Percentiles rank a stretch among this genome's conserved stretches.
These are phyloP conservation scores for Lipomyces kockii DNA, from an alignment of 805 yeast species.

Conservation along the genomic window DNA sequence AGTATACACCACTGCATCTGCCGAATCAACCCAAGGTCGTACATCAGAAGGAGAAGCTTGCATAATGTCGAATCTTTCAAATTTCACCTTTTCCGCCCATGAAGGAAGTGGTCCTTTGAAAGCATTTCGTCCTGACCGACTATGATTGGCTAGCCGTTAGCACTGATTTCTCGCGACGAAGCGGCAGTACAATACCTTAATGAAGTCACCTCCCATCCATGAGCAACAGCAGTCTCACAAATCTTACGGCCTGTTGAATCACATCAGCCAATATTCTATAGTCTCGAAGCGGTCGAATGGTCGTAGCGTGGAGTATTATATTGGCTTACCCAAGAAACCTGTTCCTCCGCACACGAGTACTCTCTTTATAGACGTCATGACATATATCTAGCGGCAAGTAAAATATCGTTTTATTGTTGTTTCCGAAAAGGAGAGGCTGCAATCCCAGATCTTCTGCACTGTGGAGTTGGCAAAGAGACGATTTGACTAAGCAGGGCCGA, in stretches of 20 bases:
- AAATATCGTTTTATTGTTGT: not conserved
- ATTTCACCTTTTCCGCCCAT: slow-evolving; percentile 27
- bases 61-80: slow-evolving; percentile 20
- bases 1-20: slow-evolving; percentile 31
- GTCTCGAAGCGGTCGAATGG: not conserved
- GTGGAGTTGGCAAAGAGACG: too few relatives aligned
- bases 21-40: slow-evolving; percentile 11
- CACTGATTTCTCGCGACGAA: not conserved
- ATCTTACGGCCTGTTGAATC: slow-evolving; percentile 23
- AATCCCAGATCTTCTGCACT: not conserved
- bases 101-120: slow-evolving; percentile 6
- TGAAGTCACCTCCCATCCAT: slow-evolving; percentile 34
- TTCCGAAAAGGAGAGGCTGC: not conserved
- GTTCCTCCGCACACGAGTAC: slow-evolving; percentile 31
- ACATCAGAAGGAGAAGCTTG: slow-evolving; percentile 17
- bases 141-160: not conserved
- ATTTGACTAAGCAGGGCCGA: too few relatives aligned
- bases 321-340: slow-evolving; percentile 25
- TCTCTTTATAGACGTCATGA: slow-evolving; percentile 15
- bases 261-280: not conserved
- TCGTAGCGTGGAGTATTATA: not conserved
- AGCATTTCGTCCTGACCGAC: slow-evolving; percentile 27
- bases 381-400: not conserved
- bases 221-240: slow-evolving; percentile 33
- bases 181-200: slow-evolving; percentile 17